A percentile compares a stretch with the other conserved stretches of the same genome.
Conservation (phyloP, 345 rosid species). For the Excoecaria cochinchinensis region DNA sequence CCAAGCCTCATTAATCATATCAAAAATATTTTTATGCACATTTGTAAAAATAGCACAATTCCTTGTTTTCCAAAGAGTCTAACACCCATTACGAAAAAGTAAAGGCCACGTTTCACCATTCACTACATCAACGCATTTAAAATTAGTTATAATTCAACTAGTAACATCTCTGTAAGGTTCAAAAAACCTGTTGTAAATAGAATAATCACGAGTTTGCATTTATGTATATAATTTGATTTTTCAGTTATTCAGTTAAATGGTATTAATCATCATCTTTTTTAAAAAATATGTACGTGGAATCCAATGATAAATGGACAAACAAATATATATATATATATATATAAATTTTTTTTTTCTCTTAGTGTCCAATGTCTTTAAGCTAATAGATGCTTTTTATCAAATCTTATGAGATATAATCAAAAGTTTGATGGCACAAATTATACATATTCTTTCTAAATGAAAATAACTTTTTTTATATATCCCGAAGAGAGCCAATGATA, state of each 20-base stretch:
- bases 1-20: no score
- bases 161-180: no score
- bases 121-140: no score
- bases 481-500: slow-evolving; percentile 26
- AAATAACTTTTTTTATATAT: slow-evolving; percentile 23
- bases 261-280: slow-evolving; percentile 8
- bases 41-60: no score
- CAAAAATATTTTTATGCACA: no score
- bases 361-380: slow-evolving; percentile 11
- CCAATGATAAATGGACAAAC: neutral
- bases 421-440: slow-evolving; percentile 14
- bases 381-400: slow-evolving; percentile 16
- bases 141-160: no score
- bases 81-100: no score
- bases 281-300: slow-evolving; percentile 12
- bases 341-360: neutral
- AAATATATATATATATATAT: neutral
- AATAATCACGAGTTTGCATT: no score
- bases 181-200: no score
- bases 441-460: slow-evolving; percentile 23
- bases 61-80: no score
- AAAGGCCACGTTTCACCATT: no score
- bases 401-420: slow-evolving; percentile 20
- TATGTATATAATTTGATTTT: neutral
- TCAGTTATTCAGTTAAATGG: slow-evolving; percentile 27